Evolutionary conservation across 805 yeast genomes (phyloP), one percentile per base, ranked within the genome.

Genomic region (Wickerhamiella sorbophila): DNA sequence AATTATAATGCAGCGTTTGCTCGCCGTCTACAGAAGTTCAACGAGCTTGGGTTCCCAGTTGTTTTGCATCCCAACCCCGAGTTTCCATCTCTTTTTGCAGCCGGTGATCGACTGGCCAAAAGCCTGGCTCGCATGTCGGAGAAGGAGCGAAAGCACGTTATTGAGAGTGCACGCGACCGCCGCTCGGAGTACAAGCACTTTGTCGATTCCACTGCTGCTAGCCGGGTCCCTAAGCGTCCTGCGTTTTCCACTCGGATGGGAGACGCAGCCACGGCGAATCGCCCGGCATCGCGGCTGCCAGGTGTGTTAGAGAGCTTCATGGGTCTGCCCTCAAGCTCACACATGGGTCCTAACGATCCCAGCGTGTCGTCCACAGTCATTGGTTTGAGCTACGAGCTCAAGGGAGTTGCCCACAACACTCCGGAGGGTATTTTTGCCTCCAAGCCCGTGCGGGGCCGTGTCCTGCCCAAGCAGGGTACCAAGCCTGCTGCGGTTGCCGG

Each of bases 361-460:
- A 32, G 26, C 27, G 9, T 39, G 2, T 29, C 42, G 24, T 8
- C 20, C 4, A 24, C 37, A 3, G 43, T 38, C 3, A 42, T 59
- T 17, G 63, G 63, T 21, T 50, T 57, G 32, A 51, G 53, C 29
- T 60, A 60, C 45, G 53, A 51, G 20, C 46, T 52, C 29, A 53
- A 56, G 33, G 61, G 61, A 14, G 46, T 52, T 10, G 44, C 56
- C 24, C 48, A 42, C 40, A 59, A 58, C 50, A 55, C 60, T 2
- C 58, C 60, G 17, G 40, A 44, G 14, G 63, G 62, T 12, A 38
- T 58, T 22, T 34, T 35, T 18, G 41, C 42, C n/a, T 34, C 43
- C 31, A 49, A 47, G 40, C 33, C 39, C 3, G 58, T 57, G 9
- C 33, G 34, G 24, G 62, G 57, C 31, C 54, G 62, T 27, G 46